Percentiles rank a stretch among this genome's conserved stretches.
These are phyloP conservation scores for Lolium multiflorum DNA, from an alignment of 176 grass and related monocot genomes.

Conservation along the genomic window DNA sequence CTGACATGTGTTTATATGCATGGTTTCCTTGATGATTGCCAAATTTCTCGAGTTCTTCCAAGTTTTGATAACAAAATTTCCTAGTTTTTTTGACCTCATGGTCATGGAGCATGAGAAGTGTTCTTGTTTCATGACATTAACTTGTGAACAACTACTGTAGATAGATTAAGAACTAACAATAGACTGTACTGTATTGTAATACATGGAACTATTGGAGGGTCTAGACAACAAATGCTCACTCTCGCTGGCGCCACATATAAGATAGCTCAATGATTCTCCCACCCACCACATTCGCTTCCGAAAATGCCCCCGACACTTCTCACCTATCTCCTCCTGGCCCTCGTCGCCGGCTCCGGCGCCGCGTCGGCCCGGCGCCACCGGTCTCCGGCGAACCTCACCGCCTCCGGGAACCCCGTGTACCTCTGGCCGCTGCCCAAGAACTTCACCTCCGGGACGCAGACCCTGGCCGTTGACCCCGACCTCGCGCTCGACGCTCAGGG, in stretches of 20 bases:
- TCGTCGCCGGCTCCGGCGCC: constrained; percentile 37
- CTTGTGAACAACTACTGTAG: background rate
- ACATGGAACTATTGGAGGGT: background rate
- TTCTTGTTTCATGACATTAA: background rate
- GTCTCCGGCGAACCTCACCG: constrained; percentile 33
- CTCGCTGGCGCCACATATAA: constrained; percentile 13
- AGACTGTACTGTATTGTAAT: too few relatives aligned
- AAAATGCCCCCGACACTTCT: constrained; percentile 57
- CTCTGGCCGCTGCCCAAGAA: constrained; percentile 85
- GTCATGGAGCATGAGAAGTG: background rate
- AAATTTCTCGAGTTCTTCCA: too few relatives aligned
- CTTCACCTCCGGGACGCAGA: constrained; percentile 51
- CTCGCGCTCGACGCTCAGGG: constrained; percentile 62
- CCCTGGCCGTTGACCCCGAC: constrained; percentile 69
- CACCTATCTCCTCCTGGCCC: constrained; percentile 21
- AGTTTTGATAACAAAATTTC: too few relatives aligned
- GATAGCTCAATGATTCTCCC: background rate
- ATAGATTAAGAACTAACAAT: background rate
- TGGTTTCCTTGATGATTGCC: too few relatives aligned
- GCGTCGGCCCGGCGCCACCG: constrained; percentile 39
- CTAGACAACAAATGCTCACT: background rate
- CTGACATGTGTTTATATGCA: too few relatives aligned
- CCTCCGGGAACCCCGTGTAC: constrained; percentile 48
- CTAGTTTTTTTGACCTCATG: too few relatives aligned
- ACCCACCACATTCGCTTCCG: background rate